Base-by-base conservation (phyloP, 2,329 filamentous ascomycete genomes). In the Huntiella omanensis region DNA sequence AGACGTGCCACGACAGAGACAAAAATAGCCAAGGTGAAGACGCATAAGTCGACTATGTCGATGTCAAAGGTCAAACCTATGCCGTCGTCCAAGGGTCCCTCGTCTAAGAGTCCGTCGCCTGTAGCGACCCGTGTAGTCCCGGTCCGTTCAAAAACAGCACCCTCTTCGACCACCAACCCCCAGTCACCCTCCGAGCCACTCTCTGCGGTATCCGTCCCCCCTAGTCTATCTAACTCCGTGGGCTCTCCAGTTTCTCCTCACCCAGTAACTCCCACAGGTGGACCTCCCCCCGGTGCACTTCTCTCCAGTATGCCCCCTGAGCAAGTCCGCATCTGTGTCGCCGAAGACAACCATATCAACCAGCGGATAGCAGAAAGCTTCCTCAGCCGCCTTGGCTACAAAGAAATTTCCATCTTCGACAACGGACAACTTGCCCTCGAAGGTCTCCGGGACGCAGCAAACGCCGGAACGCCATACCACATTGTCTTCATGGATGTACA, bases 401-500 rank as follows among this genome's bases (percentile, higher is more conserved):
- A 76, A 48, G 65, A 68, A 34, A 86, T 91, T 44, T 81, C 88
- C 59, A 86, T 87, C 1, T 95, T 86, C 57, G 83, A 85, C 52
- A 92, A 96, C 58, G 88, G 88, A 0, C 71, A 81, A 51, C 84
- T 87, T 62, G 86, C 87, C 0, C 81, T 94, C 11, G 83, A 93
- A 55, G 87, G 84, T 0, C 64, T 95, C n/a, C 77, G 80, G 6
- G 66, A 73, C 43, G 81, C 79, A 51, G 80, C 81, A 3, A 68
- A 65, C 39, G 79, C 83, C 51, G 80, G 79, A 1, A 67, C 67
- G 6, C 87, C 86, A 0, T 95, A 92, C 62, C 86, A 95, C 56
- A 71, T 95, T 32, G 80, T 93, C 36, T 71, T 95, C 39, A 95
- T 95, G 87, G 87, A 95, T 58, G 85, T 93, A 3, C 86, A 94